Evolutionary conservation across 75 land plant genomes (phyloP).

Genomic region (Adiantum capillusveneris): DNA sequence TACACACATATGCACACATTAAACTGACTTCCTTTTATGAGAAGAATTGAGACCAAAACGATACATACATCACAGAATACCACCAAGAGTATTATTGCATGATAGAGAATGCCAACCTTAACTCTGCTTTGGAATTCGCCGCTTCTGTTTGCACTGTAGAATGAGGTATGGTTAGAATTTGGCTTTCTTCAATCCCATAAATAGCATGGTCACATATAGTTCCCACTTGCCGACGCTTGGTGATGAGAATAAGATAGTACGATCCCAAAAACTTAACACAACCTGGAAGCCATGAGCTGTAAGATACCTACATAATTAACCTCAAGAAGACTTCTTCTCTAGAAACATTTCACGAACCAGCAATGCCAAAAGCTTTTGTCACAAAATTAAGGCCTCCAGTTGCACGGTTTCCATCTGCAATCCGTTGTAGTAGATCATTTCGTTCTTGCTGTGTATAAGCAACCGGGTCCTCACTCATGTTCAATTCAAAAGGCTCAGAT

Average conservation of each 20-base stretch:
- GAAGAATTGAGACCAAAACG: neutral
- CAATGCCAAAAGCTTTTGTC: constrained; percentile 83
- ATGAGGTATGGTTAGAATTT: constrained; percentile 82
- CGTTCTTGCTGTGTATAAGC: constrained; percentile 73
- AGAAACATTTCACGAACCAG: constrained; percentile 34
- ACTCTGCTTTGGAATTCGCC: constrained; percentile 79
- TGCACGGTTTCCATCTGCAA: constrained; percentile 77
- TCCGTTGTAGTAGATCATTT: constrained; percentile 60
- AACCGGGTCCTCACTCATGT: constrained; percentile 87
- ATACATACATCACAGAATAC: neutral
- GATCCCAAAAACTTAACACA: constrained; percentile 96
- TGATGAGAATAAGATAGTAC: constrained; percentile 82
- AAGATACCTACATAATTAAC: neutral
- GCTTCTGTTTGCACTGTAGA: constrained; percentile 77
- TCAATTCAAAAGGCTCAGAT: constrained; percentile 79
- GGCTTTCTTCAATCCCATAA: constrained; percentile 84
- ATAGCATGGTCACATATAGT: constrained; percentile 89
- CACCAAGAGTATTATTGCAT: too few relatives aligned
- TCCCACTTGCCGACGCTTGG: constrained; percentile 91
- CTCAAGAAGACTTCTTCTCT: neutral
- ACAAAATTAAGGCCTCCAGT: constrained; percentile 78
- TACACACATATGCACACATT: too few relatives aligned
- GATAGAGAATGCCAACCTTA: constrained; percentile 65
- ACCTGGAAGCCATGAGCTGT: too few relatives aligned
- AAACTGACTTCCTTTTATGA: too few relatives aligned